These are phyloP conservation scores for Curvularia verruculosa DNA, from an alignment of 2,329 filamentous ascomycete species.

Conservation along the genomic window DNA sequence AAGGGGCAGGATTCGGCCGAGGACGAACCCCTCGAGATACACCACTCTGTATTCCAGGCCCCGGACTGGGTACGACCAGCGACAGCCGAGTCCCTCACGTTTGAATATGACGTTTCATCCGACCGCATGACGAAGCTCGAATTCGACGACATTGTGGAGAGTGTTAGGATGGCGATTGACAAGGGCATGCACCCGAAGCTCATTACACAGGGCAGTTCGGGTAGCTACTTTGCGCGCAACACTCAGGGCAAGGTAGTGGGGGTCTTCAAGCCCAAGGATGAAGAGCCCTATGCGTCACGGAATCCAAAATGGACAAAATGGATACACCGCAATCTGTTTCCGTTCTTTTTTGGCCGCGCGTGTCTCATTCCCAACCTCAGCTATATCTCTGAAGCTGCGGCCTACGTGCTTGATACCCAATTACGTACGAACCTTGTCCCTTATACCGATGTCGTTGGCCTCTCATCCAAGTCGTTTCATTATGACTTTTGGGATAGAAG, in stretches of 20 bases:
- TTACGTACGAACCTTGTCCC: slow-evolving; percentile 91
- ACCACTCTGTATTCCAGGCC: slow-evolving; percentile 94
- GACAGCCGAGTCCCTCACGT: slow-evolving; percentile 74
- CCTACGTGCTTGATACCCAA: slow-evolving; percentile 91
- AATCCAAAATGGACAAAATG: slow-evolving; percentile 99
- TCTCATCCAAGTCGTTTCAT: slow-evolving; percentile 96
- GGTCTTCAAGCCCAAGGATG: slow-evolving; percentile 98
- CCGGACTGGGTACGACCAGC: slow-evolving; percentile 85
- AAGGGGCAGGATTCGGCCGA: slow-evolving; percentile 74
- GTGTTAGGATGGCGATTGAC: slow-evolving; percentile 87
- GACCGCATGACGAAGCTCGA: slow-evolving; percentile 76
- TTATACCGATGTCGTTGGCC: slow-evolving; percentile 91
- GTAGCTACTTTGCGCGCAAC: slow-evolving; percentile 96
- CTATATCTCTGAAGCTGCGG: slow-evolving; percentile 96
- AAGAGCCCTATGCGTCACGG: slow-evolving; percentile 94
- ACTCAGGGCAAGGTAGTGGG: slow-evolving; percentile 91
- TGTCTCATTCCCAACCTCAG: slow-evolving; percentile 97
- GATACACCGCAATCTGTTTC: slow-evolving; percentile 97
- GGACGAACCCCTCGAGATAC: slow-evolving; percentile 89
- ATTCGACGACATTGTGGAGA: slow-evolving; percentile 88
- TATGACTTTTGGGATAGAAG: slow-evolving; percentile 97
- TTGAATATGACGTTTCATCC: slow-evolving; percentile 59
- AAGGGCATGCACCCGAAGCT: slow-evolving; percentile 91
- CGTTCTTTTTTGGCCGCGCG: slow-evolving; percentile 93
- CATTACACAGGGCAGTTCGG: slow-evolving; percentile 96